Evolutionary conservation across 306 rosid genomes (phyloP).

Genomic region (Prunus davidiana): DNA sequence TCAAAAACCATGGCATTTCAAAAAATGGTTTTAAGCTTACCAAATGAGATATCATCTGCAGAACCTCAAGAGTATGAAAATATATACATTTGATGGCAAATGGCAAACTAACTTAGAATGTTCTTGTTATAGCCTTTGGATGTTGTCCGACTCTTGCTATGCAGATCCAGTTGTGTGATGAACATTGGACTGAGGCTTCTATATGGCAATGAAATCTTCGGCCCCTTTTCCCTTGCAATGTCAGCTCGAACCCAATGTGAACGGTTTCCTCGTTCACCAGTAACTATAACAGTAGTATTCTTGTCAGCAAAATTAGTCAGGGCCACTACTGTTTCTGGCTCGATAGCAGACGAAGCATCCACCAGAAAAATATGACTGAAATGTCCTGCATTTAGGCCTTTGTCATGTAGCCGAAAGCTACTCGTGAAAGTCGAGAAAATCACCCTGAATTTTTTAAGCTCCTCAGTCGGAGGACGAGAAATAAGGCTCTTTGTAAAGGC

Average conservation of each 20-base stretch:
- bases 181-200: background rate
- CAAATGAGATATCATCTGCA: background rate
- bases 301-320: slow-evolving; percentile 27
- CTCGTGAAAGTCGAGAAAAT: slow-evolving; percentile 39
- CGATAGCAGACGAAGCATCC: slow-evolving; percentile 36
- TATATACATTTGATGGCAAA: background rate
- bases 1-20: background rate
- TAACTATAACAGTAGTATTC: slow-evolving; percentile 30
- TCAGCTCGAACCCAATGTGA: slow-evolving; percentile 21
- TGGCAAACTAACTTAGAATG: background rate
- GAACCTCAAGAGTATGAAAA: background rate
- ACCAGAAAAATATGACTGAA: slow-evolving; percentile 33
- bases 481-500: slow-evolving; percentile 16
- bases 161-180: background rate
- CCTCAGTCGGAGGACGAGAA: slow-evolving; percentile 28
- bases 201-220: slow-evolving; percentile 5
- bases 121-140: background rate
- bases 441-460: slow-evolving; percentile 30
- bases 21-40: background rate
- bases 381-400: slow-evolving; percentile 31
- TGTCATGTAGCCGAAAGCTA: slow-evolving; percentile 26
- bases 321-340: slow-evolving; percentile 34
- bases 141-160: background rate
- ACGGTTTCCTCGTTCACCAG: slow-evolving; percentile 8
- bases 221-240: slow-evolving; percentile 27